phyloP scores from a whole-genome alignment of 768 basidiomycete species.

The Termitomyces sp. region DNA sequence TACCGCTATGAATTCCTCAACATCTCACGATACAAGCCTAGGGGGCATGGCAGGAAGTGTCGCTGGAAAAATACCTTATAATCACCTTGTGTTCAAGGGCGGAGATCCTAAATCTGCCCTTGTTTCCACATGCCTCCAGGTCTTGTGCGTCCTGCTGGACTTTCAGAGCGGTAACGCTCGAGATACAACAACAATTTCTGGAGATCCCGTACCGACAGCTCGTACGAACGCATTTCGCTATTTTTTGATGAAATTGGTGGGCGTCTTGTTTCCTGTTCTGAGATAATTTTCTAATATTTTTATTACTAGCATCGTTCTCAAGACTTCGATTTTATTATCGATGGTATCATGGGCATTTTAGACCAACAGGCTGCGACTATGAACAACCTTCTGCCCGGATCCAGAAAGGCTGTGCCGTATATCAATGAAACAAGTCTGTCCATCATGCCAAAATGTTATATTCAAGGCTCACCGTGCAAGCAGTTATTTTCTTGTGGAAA shows the following conservation, averaged over 20 bases:
- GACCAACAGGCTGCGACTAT: conserved; percentile 74
- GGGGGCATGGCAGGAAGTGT: conserved; percentile 73
- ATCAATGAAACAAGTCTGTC: conserved; percentile 75
- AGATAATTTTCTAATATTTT: neutral
- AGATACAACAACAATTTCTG: conserved; percentile 43
- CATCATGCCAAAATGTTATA: neutral
- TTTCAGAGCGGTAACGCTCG: conserved; percentile 77
- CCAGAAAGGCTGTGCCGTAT: conserved; percentile 80
- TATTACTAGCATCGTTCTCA: conserved; percentile 76
- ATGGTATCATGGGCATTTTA: conserved; percentile 66
- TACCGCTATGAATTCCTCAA: conserved; percentile 74
- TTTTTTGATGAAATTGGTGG: conserved; percentile 85
- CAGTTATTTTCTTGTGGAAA: conserved; percentile 89
- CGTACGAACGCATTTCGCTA: conserved; percentile 89
- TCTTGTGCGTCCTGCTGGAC: conserved; percentile 73
- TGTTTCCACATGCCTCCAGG: conserved; percentile 73
- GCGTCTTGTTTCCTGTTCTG: conserved; percentile 21
- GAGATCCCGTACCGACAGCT: conserved; percentile 54
- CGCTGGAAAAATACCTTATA: conserved; percentile 82
- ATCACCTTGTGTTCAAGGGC: conserved; percentile 88
- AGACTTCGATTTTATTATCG: conserved; percentile 84
- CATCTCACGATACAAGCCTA: conserved; percentile 49
- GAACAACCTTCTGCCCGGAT: conserved; percentile 80
- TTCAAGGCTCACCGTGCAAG: neutral
- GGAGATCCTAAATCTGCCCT: conserved; percentile 76